phyloP scores from a whole-genome alignment of 345 rosid genomes.

The Combretum micranthum region DNA sequence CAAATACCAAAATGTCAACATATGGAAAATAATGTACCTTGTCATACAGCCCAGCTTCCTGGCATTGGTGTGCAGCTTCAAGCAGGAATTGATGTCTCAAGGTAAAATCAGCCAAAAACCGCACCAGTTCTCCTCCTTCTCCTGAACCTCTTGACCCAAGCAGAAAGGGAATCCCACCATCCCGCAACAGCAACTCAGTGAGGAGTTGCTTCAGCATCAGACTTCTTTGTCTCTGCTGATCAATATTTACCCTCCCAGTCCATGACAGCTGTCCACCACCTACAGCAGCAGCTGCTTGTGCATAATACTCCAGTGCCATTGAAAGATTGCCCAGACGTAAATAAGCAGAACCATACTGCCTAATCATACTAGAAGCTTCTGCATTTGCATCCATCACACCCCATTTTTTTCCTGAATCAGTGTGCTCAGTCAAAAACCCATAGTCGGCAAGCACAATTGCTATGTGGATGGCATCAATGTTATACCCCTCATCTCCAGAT shows the following conservation, averaged over 20 bases:
- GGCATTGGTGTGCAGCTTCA: constrained; percentile 84
- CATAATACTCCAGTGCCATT: constrained; percentile 83
- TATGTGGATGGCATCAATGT: constrained; percentile 78
- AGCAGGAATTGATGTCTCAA: constrained; percentile 75
- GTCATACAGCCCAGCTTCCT: constrained; percentile 87
- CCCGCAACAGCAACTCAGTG: constrained; percentile 78
- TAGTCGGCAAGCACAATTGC: constrained; percentile 78
- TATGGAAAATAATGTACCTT: constrained; percentile 42
- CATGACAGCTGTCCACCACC: constrained; percentile 91
- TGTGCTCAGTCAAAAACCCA: constrained; percentile 66
- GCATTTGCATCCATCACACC: constrained; percentile 89
- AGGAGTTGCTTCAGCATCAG: constrained; percentile 89
- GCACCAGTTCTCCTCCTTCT: constrained; percentile 82
- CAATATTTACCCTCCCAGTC: constrained; percentile 68
- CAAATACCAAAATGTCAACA: too few species aligned
- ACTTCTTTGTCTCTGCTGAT: constrained; percentile 88
- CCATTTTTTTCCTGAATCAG: constrained; percentile 53
- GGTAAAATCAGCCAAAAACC: constrained; percentile 57
- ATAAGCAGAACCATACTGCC: constrained; percentile 84
- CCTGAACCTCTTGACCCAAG: constrained; percentile 87
- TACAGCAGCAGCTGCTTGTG: constrained; percentile 91
- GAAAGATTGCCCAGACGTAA: constrained; percentile 68
- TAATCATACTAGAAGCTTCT: constrained; percentile 84
- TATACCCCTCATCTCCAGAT: constrained; percentile 66
- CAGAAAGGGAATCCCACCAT: constrained; percentile 71